Evolutionary conservation across 2,329 filamentous ascomycete genomes (phyloP).

Genomic region (Stachybotrys elegans): DNA sequence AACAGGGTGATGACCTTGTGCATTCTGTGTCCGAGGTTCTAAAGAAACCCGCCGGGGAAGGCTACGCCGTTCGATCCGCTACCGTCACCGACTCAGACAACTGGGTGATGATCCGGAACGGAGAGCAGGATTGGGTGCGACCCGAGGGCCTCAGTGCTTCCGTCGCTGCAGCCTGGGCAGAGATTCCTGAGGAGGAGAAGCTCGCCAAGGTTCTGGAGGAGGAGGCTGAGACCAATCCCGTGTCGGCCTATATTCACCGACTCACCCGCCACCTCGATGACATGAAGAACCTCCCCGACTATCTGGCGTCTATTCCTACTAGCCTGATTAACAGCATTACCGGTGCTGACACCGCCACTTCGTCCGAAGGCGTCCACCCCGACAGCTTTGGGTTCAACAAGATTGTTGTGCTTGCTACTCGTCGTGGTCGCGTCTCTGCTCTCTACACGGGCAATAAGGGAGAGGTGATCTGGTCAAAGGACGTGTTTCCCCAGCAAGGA

Average conservation of each 20-base stretch:
- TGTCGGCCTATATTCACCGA: constrained; percentile 82
- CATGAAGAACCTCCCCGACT: constrained; percentile 69
- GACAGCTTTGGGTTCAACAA: constrained; percentile 89
- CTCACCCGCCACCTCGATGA: constrained; percentile 77
- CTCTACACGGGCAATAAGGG: constrained; percentile 74
- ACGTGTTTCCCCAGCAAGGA: constrained; percentile 53
- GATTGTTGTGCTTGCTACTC: constrained; percentile 73
- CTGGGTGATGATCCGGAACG: constrained; percentile 81
- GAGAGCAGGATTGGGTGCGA: constrained; percentile 72
- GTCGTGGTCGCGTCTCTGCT: constrained; percentile 72
- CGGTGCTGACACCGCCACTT: constrained; percentile 44
- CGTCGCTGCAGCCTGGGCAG: constrained; percentile 76
- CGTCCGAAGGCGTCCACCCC: constrained; percentile 45
- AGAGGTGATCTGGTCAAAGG: constrained; percentile 68
- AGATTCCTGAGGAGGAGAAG: constrained; percentile 66
- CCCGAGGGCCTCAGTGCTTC: constrained; percentile 76
- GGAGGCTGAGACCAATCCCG: constrained; percentile 76
- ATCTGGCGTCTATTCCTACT: constrained; percentile 63
- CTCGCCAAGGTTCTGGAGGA: constrained; percentile 77
- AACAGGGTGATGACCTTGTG: constrained; percentile 41
- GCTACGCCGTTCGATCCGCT: constrained; percentile 74
- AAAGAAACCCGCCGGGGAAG: constrained; percentile 56
- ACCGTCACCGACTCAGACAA: constrained; percentile 63
- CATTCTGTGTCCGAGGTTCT: constrained; percentile 80
- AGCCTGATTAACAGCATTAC: constrained; percentile 62